Percentiles rank a stretch among this genome's conserved stretches.
Evolutionary conservation across 1,284 basidiomycete genomes (phyloP).

Genomic region (Austroboletus niveus): DNA sequence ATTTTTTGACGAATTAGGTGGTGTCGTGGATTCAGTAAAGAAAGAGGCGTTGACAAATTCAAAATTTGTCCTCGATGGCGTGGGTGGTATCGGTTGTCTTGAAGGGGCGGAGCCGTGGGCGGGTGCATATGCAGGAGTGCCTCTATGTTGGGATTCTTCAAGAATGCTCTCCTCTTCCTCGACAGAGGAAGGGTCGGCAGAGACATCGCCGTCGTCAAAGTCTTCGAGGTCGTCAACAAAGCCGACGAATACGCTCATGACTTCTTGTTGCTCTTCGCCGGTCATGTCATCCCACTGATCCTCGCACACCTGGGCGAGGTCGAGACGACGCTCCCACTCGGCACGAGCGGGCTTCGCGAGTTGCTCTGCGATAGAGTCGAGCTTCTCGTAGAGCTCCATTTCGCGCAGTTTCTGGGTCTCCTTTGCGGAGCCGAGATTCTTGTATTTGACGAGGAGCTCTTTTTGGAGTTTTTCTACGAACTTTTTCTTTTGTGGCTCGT

Average conservation of each 20-base stretch:
- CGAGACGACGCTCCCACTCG: conserved; percentile 34
- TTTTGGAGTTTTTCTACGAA: conserved; percentile 30
- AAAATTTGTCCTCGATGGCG: conserved; percentile 25
- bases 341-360: conserved; percentile 30
- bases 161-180: conserved; percentile 33
- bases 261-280: conserved; percentile 30
- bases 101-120: neutral
- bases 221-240: conserved; percentile 36
- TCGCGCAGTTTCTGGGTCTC: conserved; percentile 30
- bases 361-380: conserved; percentile 20
- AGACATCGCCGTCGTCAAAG: conserved; percentile 15
- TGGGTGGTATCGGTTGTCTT: conserved; percentile 20
- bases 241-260: conserved; percentile 43
- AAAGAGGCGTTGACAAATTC: conserved; percentile 30
- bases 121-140: conserved; percentile 25
- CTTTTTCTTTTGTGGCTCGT: conserved; percentile 30
- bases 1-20: conserved; percentile 27
- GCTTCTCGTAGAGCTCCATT: conserved; percentile 27
- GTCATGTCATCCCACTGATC: conserved; percentile 33
- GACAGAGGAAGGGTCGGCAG: conserved; percentile 17
- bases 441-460: conserved; percentile 33
- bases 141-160: conserved; percentile 32
- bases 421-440: conserved; percentile 23
- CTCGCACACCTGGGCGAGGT: conserved; percentile 28
- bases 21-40: conserved; percentile 18